phyloP scores from a whole-genome alignment of 2,329 filamentous ascomycete species.

The Botrytis hyacinthi region DNA sequence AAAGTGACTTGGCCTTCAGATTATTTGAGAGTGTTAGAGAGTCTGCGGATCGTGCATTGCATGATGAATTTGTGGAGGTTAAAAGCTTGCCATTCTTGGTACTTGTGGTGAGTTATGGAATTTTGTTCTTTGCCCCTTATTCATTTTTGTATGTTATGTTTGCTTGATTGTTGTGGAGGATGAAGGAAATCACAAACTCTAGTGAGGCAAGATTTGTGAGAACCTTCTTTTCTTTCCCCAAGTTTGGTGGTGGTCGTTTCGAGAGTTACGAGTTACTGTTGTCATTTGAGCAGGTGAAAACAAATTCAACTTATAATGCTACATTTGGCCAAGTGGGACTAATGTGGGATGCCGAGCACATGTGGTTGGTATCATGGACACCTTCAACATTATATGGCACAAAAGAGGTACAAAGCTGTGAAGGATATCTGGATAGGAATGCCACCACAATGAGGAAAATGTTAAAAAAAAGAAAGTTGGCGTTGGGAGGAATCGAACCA shows the following conservation, averaged over 20 bases:
- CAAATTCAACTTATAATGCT: background rate
- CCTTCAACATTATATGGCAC: background rate
- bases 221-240: background rate
- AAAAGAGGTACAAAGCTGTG: background rate
- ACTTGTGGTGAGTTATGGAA: conserved; percentile 48
- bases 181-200: background rate
- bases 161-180: background rate
- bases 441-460: background rate
- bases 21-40: conserved; percentile 76
- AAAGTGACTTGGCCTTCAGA: conserved; percentile 69
- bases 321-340: background rate
- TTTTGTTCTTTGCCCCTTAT: background rate
- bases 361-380: background rate
- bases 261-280: background rate
- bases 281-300: background rate
- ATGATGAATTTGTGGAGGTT: conserved; percentile 52
- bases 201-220: background rate
- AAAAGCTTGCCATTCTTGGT: conserved; percentile 58
- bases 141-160: background rate
- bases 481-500: background rate
- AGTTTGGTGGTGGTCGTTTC: background rate
- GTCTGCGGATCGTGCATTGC: conserved; percentile 62
- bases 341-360: background rate
- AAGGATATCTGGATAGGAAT: background rate
- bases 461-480: background rate